phyloP scores from a whole-genome alignment of 257 asterid genomes.

The Cynanchum wilfordii region DNA sequence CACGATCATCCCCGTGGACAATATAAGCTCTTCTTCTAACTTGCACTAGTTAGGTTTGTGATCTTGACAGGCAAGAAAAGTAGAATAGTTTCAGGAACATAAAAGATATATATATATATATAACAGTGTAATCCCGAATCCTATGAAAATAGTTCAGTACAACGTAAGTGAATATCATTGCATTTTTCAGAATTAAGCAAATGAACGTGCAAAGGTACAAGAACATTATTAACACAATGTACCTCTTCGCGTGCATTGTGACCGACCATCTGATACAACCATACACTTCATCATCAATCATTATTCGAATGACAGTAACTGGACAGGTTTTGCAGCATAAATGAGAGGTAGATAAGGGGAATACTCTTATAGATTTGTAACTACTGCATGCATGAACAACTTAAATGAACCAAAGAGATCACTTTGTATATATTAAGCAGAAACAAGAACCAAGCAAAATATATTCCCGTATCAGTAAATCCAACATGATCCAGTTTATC shows the following conservation, averaged over 20 bases:
- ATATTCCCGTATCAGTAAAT: not conserved
- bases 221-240: not conserved
- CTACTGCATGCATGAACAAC: not conserved
- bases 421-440: not conserved
- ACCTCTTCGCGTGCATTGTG: not conserved
- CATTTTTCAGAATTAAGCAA: not conserved
- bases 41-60: too few species aligned
- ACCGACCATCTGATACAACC: not conserved
- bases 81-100: too few species aligned
- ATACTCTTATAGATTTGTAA: not conserved
- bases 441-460: not conserved
- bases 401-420: not conserved
- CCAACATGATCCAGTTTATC: not conserved
- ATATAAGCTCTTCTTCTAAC: too few species aligned
- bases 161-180: too few species aligned
- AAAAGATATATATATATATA: too few species aligned
- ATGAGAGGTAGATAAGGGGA: not conserved
- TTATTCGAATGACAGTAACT: not conserved
- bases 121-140: too few species aligned
- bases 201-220: not conserved
- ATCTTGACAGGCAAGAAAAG: too few species aligned
- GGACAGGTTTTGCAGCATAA: not conserved
- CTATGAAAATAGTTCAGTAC: too few species aligned
- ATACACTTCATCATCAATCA: not conserved
- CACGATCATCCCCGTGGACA: too few species aligned